Evolutionary conservation across 2,329 filamentous ascomycete species (phyloP).

Genomic region (Neonectria neomacrospora): DNA sequence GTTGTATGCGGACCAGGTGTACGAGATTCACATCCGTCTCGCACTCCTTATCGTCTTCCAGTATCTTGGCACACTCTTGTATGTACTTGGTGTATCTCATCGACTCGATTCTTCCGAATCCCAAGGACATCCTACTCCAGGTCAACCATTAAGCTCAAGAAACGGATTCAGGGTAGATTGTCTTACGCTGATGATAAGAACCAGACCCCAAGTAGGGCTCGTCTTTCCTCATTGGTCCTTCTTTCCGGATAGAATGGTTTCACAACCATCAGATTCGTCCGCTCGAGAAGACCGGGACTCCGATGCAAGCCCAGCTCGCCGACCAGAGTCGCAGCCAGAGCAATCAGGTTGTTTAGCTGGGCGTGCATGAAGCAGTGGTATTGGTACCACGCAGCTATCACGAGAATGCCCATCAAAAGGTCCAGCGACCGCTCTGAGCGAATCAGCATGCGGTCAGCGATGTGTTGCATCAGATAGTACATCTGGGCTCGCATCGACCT

Average conservation of each 20-base stretch:
- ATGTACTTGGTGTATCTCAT: constrained; percentile 65
- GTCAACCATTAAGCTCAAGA: constrained; percentile 20
- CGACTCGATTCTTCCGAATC: constrained; percentile 58
- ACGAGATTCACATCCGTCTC: constrained; percentile 59
- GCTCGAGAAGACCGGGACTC: constrained; percentile 54
- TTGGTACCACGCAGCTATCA: constrained; percentile 63
- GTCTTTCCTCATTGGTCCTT: constrained; percentile 62
- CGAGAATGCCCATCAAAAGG: constrained; percentile 59
- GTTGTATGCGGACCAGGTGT: constrained; percentile 60
- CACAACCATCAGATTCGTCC: constrained; percentile 55
- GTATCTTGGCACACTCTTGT: constrained; percentile 59
- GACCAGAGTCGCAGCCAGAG: constrained; percentile 59
- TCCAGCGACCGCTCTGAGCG: constrained; percentile 62
- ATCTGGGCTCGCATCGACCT: constrained; percentile 62
- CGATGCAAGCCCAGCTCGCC: constrained; percentile 60
- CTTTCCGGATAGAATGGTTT: constrained; percentile 51
- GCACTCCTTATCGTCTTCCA: constrained; percentile 58
- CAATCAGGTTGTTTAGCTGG: constrained; percentile 63
- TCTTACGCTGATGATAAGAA: constrained; percentile 64
- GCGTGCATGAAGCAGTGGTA: constrained; percentile 65
- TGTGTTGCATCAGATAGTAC: constrained; percentile 57
- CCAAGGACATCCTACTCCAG: constrained; percentile 52
- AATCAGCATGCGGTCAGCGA: constrained; percentile 62
- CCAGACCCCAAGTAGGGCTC: constrained; percentile 65
- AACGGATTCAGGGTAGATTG: accelerated